phyloP scores from a whole-genome alignment of 805 yeast species.

The Candida gorgasii region DNA sequence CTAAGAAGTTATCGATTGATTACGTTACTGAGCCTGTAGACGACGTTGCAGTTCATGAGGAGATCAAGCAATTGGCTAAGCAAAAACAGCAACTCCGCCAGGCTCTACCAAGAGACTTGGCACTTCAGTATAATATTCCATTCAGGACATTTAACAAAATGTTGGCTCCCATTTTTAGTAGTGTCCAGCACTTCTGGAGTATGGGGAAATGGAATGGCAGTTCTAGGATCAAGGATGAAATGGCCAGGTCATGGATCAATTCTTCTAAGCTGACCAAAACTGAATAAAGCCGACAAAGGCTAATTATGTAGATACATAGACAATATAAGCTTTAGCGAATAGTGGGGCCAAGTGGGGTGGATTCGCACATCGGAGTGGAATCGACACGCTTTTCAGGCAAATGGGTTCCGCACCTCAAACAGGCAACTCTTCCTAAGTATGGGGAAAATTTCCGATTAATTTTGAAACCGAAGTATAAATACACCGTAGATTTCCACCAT shows the following conservation, averaged over 20 bases:
- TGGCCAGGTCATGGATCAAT: conserved; percentile 56
- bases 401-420: conserved; percentile 1
- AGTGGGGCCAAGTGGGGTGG: too few relatives aligned
- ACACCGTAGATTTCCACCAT: too few relatives aligned
- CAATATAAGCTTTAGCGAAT: too few relatives aligned
- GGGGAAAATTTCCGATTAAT: conserved; percentile 8
- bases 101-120: conserved; percentile 26
- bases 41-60: conserved; percentile 8
- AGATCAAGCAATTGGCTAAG: conserved; percentile 12
- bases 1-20: conserved; percentile 1
- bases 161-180: conserved; percentile 24
- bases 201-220: conserved; percentile 59
- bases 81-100: conserved; percentile 14
- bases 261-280: conserved; percentile 1
- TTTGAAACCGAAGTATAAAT: conserved; percentile 3
- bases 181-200: conserved; percentile 62
- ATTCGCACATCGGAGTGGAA: too few relatives aligned
- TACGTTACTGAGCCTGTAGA: background rate
- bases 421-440: conserved; percentile 9
- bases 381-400: too few relatives aligned
- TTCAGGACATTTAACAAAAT: conserved; percentile 24
- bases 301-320: background rate
- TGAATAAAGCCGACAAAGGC: background rate
- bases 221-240: conserved; percentile 51
- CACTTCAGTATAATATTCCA: conserved; percentile 21